These are phyloP conservation scores for Amanita phalloides DNA, from an alignment of 768 basidiomycete species.

Conservation along the genomic window DNA sequence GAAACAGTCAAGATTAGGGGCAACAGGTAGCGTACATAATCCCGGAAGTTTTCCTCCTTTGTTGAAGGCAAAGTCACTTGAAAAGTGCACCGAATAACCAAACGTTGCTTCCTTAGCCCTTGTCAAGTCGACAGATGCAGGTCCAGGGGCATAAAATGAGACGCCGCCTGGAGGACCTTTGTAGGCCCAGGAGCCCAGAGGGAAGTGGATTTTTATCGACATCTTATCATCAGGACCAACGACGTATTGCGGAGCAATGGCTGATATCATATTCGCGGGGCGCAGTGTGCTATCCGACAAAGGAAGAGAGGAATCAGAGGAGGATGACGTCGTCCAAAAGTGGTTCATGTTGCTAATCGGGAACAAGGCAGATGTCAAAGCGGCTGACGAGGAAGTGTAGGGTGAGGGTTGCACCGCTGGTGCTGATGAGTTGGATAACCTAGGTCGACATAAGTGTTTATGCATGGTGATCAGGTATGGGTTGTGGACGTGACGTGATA, in stretches of 20 bases:
- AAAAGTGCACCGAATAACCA: constrained; percentile 52
- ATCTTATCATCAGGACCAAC: constrained; percentile 38
- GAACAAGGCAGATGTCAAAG: constrained; percentile 22
- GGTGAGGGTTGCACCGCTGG: no score
- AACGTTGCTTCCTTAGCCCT: constrained; percentile 59
- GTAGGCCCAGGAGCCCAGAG: constrained; percentile 47
- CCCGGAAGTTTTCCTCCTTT: constrained; percentile 69
- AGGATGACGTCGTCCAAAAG: constrained; percentile 38
- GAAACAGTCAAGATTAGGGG: constrained; percentile 3
- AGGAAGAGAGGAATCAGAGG: constrained; percentile 20
- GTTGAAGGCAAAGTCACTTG: constrained; percentile 50
- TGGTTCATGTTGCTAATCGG: constrained; percentile 22
- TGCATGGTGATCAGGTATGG: no score
- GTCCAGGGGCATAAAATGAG: constrained; percentile 64
- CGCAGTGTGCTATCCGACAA: constrained; percentile 36
- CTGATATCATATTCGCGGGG: constrained; percentile 24
- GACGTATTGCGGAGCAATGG: constrained; percentile 30
- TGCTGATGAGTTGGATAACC: no score
- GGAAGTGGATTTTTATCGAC: constrained; percentile 42
- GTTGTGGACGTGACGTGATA: no score
- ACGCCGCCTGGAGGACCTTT: constrained; percentile 44
- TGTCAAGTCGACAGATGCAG: constrained; percentile 36
- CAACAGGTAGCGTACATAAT: constrained; percentile 36
- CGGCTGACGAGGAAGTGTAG: constrained; percentile 8
- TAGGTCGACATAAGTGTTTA: no score